phyloP scores from a whole-genome alignment of 306 rosid species.

The Crotalaria pallida region DNA sequence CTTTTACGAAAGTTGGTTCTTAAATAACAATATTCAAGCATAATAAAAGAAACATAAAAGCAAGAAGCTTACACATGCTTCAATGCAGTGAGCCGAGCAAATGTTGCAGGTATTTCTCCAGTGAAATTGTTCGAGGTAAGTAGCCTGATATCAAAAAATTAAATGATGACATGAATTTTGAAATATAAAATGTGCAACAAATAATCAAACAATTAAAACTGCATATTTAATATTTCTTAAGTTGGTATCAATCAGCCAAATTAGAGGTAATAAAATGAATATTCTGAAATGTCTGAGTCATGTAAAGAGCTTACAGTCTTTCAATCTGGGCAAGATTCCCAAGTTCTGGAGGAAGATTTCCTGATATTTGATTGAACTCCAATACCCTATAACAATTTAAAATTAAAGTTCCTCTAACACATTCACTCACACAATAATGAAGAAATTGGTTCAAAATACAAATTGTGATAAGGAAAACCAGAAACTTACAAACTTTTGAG shows the following conservation, averaged over 20 bases:
- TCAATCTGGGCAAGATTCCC: slow-evolving; percentile 39
- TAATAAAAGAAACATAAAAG: neutral
- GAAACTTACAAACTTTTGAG: slow-evolving; percentile 58
- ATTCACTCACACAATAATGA: neutral
- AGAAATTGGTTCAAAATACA: neutral
- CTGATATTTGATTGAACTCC: slow-evolving; percentile 47
- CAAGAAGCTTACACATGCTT: slow-evolving; percentile 41
- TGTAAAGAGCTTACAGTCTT: slow-evolving; percentile 38
- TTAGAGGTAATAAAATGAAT: neutral
- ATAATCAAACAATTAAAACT: neutral
- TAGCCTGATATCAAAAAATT: slow-evolving; percentile 25
- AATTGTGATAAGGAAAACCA: neutral
- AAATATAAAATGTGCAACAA: neutral
- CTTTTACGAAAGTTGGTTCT: neutral
- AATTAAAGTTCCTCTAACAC: neutral
- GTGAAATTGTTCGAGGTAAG: slow-evolving; percentile 41
- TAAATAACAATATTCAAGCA: neutral
- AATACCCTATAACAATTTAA: slow-evolving; percentile 30
- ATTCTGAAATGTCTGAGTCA: neutral
- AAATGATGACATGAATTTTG: neutral
- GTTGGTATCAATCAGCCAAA: neutral
- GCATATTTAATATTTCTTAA: neutral
- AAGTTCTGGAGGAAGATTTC: slow-evolving; percentile 49
- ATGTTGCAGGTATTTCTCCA: slow-evolving; percentile 29
- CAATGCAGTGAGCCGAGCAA: slow-evolving; percentile 24